Conservation (phyloP, 306 rosid species). For the Cucurbita argyrosperma region DNA sequence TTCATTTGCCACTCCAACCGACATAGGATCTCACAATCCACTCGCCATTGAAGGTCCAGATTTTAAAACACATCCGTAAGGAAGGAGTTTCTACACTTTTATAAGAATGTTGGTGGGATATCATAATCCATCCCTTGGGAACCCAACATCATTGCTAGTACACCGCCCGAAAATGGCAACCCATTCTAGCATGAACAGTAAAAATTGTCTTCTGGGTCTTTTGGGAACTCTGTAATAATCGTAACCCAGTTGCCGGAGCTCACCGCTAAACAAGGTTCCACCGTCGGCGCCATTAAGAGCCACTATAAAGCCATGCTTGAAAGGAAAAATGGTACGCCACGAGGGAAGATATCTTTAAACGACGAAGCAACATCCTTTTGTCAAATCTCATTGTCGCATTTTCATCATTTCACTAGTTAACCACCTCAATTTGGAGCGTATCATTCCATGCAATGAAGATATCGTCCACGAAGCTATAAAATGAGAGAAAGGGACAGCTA, state of each 20-base stretch:
- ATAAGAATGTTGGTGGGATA: too few species aligned
- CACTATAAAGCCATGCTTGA: constrained; percentile 34
- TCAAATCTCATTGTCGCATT: not conserved
- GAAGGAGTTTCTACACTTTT: too few species aligned
- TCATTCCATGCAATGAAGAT: too few species aligned
- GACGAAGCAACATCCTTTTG: not conserved
- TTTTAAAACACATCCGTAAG: too few species aligned
- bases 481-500: not conserved
- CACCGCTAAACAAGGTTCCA: constrained; percentile 11
- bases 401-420: not conserved
- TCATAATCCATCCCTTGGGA: too few species aligned
- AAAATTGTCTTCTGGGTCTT: constrained; percentile 17
- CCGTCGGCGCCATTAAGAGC: constrained; percentile 15
- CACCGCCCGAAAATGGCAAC: not conserved
- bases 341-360: not conserved
- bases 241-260: constrained; percentile 18
- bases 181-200: constrained; percentile 9
- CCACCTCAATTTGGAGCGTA: not conserved
- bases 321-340: not conserved
- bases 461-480: too few species aligned
- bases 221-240: constrained; percentile 5
- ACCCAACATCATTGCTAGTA: too few species aligned
- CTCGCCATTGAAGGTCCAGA: too few species aligned
- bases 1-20: too few species aligned
- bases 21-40: too few species aligned